Base-by-base conservation (phyloP, 1,139 yeast genomes). In the Meyerozyma smithsonii region DNA sequence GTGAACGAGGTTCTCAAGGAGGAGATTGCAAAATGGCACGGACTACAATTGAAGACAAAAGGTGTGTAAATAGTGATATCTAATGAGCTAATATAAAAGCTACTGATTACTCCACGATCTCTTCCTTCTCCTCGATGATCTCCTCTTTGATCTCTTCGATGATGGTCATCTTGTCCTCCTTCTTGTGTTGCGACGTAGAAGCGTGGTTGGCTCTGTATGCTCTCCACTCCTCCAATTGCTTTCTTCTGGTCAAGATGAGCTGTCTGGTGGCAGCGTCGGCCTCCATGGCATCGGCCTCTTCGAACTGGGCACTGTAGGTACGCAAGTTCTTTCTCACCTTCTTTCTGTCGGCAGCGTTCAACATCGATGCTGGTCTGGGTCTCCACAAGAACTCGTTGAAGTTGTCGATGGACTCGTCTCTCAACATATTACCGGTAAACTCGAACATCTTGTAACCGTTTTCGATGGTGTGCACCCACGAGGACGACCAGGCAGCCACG, bases 321-420 rank as follows among this genome's bases (percentile, higher is more conserved):
- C 84, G 81, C 70, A 92, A 72, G 68, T 85, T 84, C 83, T 87
- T 84, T 70, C 89, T 79, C 48, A 92, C 89, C 74, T 84, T 84
- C 84, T 88, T 87, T 72, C 79, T 77, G 59, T 88, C 95, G 50
- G 81, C 83, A 54, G 82, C 80, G 45, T 82, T 70, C 58, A 94
- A 78, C 47, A 82, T 66, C 4, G 90, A 74, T 16, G 77, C 80
- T 39, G 98, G 98, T 67, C 98, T 83, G 52, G 98, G 97, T 74
- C 99, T 85, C 99, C 99, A 94, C 46, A 81, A 72, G 55, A 92
- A 85, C 48, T 86, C 90, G 67, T 83, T 87, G 75, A 94, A 88
- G 47, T 82, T 85, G 55, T 87, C 95, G 45, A 86, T 63, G 28
- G 77, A 66, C 55, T 88, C 95, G 54, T 86, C 95, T 52, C 81